phyloP scores from a whole-genome alignment of 148 eudicot genomes.

The Rhododendron henanense region DNA sequence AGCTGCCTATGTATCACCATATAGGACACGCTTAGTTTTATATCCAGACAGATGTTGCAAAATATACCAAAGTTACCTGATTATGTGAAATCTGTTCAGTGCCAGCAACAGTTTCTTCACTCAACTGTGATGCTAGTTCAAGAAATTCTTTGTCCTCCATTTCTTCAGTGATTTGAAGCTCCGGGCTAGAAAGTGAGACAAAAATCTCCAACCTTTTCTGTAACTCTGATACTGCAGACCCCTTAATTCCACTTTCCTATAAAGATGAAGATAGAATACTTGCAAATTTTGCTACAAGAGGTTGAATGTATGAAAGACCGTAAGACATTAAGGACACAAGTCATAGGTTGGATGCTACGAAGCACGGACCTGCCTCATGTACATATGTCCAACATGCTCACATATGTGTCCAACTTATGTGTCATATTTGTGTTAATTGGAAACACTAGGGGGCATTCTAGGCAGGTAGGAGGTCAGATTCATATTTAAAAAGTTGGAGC shows the following conservation, averaged over 20 bases:
- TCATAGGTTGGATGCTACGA: background rate
- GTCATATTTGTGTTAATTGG: background rate
- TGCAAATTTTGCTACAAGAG: background rate
- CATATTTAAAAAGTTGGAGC: background rate
- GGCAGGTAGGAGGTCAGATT: background rate
- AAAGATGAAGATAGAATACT: slow-evolving; percentile 1
- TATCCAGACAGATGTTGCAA: background rate
- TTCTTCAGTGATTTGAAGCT: slow-evolving; percentile 51
- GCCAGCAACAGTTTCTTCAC: slow-evolving; percentile 28
- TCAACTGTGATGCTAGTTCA: slow-evolving; percentile 47
- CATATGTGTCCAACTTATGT: background rate
- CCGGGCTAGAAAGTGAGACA: slow-evolving; percentile 36
- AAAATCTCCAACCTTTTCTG: slow-evolving; percentile 53
- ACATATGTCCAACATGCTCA: background rate
- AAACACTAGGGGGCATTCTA: background rate
- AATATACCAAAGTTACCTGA: slow-evolving; percentile 30
- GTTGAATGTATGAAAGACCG: background rate
- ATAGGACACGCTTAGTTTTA: slow-evolving; percentile 9
- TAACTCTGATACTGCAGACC: slow-evolving; percentile 58
- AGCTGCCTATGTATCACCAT: slow-evolving; percentile 34
- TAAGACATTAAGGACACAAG: background rate
- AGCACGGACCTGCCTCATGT: background rate
- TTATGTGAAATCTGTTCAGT: slow-evolving; percentile 28
- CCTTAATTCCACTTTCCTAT: slow-evolving; percentile 57
- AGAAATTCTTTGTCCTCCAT: slow-evolving; percentile 67